Conservation (phyloP, 2,329 filamentous ascomycete genomes). For the Fusarium subtropicale region DNA sequence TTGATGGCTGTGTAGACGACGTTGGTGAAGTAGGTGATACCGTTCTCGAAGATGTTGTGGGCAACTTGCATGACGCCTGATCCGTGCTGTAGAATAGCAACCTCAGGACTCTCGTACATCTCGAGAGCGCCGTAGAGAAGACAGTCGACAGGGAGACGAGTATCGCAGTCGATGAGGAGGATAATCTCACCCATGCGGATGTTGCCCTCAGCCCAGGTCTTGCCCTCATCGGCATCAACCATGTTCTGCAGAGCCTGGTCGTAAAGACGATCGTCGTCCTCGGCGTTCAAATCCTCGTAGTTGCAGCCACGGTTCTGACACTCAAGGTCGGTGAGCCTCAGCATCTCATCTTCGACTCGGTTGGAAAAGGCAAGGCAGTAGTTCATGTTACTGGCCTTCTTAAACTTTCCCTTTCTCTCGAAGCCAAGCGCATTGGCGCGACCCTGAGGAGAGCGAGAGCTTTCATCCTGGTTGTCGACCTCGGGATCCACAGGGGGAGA, state of each 20-base stretch:
- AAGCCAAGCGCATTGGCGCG: constrained; percentile 60
- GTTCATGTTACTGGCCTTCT: constrained; percentile 77
- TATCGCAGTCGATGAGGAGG: constrained; percentile 75
- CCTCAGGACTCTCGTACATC: constrained; percentile 76
- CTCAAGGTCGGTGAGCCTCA: constrained; percentile 39
- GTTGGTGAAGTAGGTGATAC: constrained; percentile 82
- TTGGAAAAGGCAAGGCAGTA: constrained; percentile 68
- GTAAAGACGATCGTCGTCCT: constrained; percentile 60
- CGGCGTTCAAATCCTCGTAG: constrained; percentile 57
- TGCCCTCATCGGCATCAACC: constrained; percentile 61
- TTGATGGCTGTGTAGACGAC: constrained; percentile 80
- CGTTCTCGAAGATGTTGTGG: constrained; percentile 77
- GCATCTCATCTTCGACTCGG: constrained; percentile 65
- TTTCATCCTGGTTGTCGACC: constrained; percentile 58
- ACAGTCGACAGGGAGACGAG: constrained; percentile 71
- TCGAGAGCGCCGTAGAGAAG: constrained; percentile 76
- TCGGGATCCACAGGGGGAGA: constrained; percentile 36
- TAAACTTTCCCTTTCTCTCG: constrained; percentile 69
- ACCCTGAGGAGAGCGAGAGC: constrained; percentile 39
- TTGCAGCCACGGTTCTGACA: constrained; percentile 35
- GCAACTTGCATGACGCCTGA: constrained; percentile 83
- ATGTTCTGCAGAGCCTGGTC: constrained; percentile 58
- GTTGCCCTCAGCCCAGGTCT: constrained; percentile 68
- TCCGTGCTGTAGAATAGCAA: constrained; percentile 77
- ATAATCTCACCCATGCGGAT: constrained; percentile 69